Base-by-base conservation (phyloP, 148 eudicot species). In the Talinum fruticosum region DNA sequence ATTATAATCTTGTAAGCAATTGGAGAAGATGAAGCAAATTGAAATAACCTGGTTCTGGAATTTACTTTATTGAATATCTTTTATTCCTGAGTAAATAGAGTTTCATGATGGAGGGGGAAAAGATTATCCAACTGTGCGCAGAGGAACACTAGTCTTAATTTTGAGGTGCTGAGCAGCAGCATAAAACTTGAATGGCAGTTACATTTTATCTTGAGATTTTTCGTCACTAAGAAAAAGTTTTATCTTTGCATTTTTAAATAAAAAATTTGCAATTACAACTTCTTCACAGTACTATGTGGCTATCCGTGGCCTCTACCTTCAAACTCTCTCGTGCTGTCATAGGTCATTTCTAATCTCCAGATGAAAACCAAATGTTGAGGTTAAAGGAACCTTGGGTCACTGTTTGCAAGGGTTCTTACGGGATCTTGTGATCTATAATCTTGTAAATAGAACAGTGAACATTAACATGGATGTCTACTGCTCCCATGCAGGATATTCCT, bases 401-500 rank as follows among this genome's bases (percentile, higher is more conserved):
- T 67, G 21, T 29, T 33, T 18, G 26, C 0, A 33, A 67, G 23
- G 23, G 59, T 53, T 53, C 59, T 19, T 53, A 32, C n/a, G 19
- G 23, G 23, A 66, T 4, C 38, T 35, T 73, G 44, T 77, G 47
- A 13, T 45, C n/a, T 35, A 34, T n/a, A n/a, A n/a, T 37, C 3
- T 0, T 29, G 6, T 29, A 18, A 36, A 18, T 18, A 7, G 30
- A 38, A n/a, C n/a, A 36, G 15, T 26, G 51, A 14, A 30, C 15
- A 26, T 72, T 44, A 45, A 76, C 8, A 36, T 12, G 47, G 68
- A 26, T 57, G 37, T 37, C 30, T 78, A 21, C 71, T 71, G 70
- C 28, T 49, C 41, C 44, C 77, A 70, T 82, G 59, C 83, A 96
- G 99, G 99, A 96, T 80, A 96, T 96, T 77, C 99, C 99, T 75